These are phyloP conservation scores for Streptanthus diversifolius DNA, from an alignment of 345 rosid species.

Conservation along the genomic window DNA sequence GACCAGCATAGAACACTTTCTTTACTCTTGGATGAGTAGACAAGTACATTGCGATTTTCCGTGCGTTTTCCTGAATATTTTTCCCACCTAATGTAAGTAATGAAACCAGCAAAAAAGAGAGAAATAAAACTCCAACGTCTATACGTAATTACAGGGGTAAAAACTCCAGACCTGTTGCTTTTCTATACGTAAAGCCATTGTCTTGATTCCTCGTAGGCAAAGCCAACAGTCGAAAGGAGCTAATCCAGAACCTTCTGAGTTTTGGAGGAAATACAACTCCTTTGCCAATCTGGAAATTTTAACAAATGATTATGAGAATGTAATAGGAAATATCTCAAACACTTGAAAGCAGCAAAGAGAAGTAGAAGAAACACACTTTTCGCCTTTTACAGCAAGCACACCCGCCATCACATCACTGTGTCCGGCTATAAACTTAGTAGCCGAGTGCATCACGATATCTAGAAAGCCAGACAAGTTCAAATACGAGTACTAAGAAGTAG, in stretches of 20 bases:
- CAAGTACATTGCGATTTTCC: constrained; percentile 81
- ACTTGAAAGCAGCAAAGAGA: not conserved
- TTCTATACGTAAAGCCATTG: constrained; percentile 88
- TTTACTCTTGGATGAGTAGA: constrained; percentile 76
- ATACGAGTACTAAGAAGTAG: constrained; percentile 17
- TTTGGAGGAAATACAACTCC: constrained; percentile 85
- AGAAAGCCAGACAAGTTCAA: constrained; percentile 23
- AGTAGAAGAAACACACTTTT: constrained; percentile 52
- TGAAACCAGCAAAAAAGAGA: not conserved
- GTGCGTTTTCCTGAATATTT: constrained; percentile 66
- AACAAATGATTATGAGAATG: not conserved
- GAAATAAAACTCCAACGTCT: not conserved
- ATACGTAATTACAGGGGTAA: not conserved
- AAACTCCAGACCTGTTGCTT: constrained; percentile 74
- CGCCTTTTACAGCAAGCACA: constrained; percentile 89
- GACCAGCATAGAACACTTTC: constrained; percentile 84
- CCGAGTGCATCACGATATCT: constrained; percentile 98
- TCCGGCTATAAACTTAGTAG: constrained; percentile 90
- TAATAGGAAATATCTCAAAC: not conserved
- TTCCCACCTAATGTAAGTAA: not conserved
- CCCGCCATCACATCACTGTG: constrained; percentile 98
- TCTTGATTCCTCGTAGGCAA: constrained; percentile 88
- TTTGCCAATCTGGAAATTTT: constrained; percentile 60
- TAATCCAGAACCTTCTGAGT: constrained; percentile 91
- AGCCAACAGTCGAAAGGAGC: constrained; percentile 98